These are phyloP conservation scores for Pyrenophora teres DNA, from an alignment of 2,329 filamentous ascomycete genomes.

Conservation along the genomic window DNA sequence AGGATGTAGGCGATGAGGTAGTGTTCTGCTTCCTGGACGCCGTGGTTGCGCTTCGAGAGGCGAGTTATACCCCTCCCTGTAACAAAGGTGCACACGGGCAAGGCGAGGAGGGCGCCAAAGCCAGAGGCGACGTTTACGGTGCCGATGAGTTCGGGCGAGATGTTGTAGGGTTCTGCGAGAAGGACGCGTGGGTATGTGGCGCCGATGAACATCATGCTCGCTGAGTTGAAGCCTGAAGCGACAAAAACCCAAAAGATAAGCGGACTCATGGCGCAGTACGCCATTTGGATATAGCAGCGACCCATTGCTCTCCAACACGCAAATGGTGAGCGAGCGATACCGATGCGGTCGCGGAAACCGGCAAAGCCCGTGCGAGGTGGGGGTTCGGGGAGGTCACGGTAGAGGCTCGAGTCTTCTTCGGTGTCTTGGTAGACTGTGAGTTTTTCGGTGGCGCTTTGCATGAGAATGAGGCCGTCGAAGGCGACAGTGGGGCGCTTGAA, in stretches of 20 bases:
- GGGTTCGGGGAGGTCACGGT: constrained; percentile 30
- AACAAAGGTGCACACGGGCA: constrained; percentile 14
- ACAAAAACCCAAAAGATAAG: constrained; percentile 42
- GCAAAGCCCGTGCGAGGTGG: constrained; percentile 13
- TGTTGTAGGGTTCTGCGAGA: constrained; percentile 27
- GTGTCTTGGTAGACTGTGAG: constrained; percentile 46
- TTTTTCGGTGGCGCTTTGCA: constrained; percentile 48
- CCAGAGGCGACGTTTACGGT: constrained; percentile 29
- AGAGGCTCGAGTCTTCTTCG: constrained; percentile 32
- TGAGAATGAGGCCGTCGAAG: constrained; percentile 49
- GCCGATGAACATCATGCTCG: constrained; percentile 40
- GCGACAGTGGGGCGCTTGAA: constrained; percentile 50
- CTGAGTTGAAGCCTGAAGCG: constrained; percentile 30
- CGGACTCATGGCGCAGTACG: constrained; percentile 35
- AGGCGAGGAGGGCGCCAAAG: constrained; percentile 25
- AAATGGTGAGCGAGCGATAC: constrained; percentile 29
- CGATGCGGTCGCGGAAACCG: constrained; percentile 20
- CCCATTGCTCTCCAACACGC: constrained; percentile 33
- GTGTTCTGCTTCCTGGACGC: constrained; percentile 40
- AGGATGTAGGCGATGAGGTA: constrained; percentile 37
- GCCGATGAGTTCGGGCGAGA: constrained; percentile 18
- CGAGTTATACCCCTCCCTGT: constrained; percentile 20
- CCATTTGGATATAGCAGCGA: constrained; percentile 34
- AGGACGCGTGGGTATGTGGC: constrained; percentile 30
- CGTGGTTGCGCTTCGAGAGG: constrained; percentile 32